Percentiles rank a stretch among this genome's conserved stretches.
Evolutionary conservation across 805 yeast species (phyloP).

Genomic region (Komagataella ulmi): DNA sequence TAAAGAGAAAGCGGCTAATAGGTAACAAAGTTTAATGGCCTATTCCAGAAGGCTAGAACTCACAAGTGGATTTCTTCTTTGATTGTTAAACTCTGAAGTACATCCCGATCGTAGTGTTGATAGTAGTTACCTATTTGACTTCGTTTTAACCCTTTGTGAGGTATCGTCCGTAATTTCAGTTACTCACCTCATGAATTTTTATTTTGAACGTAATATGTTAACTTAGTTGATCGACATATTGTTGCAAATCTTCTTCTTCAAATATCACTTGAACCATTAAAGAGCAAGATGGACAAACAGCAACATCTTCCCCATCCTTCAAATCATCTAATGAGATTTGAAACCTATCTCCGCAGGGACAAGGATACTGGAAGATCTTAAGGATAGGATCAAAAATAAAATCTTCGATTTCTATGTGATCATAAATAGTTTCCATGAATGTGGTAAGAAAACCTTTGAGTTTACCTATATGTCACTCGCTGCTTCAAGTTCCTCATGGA

Average conservation of each 20-base stretch:
- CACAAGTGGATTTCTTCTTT: no score
- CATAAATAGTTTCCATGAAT: constrained; percentile 41
- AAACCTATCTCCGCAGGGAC: constrained; percentile 96
- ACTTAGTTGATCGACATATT: constrained; percentile 21
- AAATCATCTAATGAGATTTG: constrained; percentile 79
- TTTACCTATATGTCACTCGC: not conserved
- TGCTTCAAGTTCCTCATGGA: not conserved
- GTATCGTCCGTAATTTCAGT: no score
- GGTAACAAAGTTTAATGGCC: no score
- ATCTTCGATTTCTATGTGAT: constrained; percentile 94
- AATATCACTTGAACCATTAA: constrained; percentile 85
- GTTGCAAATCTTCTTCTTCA: constrained; percentile 48
- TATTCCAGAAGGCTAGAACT: no score
- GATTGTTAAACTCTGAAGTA: no score
- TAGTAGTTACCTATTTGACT: no score
- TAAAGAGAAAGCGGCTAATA: not conserved
- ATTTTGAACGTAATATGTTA: not conserved
- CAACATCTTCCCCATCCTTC: constrained; percentile 83
- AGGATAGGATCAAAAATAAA: constrained; percentile 81
- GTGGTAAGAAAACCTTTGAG: not conserved
- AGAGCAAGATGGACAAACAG: constrained; percentile 94
- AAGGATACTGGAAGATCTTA: constrained; percentile 82
- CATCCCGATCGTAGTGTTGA: no score
- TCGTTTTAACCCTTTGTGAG: no score
- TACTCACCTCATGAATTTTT: no score